Percentiles rank a stretch among this genome's conserved stretches.
Conservation (phyloP, 2,329 filamentous ascomycete species). For the Colletotrichum lentis region DNA sequence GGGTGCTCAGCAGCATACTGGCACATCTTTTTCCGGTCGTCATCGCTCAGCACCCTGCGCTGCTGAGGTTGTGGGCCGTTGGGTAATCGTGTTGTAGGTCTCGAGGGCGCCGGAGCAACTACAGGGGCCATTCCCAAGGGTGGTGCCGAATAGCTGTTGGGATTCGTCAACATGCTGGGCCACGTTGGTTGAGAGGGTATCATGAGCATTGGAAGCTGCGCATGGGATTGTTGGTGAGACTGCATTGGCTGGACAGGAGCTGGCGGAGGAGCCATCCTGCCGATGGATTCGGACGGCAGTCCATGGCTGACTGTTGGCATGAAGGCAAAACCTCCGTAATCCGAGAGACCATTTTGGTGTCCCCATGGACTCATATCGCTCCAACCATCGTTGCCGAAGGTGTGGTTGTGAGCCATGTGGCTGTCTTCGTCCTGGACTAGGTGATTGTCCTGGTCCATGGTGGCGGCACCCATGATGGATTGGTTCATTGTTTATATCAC, state of each 20-base stretch:
- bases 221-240: constrained; percentile 50
- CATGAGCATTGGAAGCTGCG: constrained; percentile 73
- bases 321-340: constrained; percentile 71
- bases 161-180: constrained; percentile 84
- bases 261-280: constrained; percentile 66
- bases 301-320: constrained; percentile 58
- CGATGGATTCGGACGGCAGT: constrained; percentile 60
- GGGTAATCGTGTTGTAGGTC: constrained; percentile 58
- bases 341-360: constrained; percentile 70
- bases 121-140: constrained; percentile 66
- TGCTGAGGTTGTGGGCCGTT: constrained; percentile 67
- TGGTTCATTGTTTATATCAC: constrained; percentile 53
- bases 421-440: constrained; percentile 51
- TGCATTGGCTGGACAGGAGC: constrained; percentile 56
- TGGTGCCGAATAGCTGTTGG: constrained; percentile 69
- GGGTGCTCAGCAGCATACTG: constrained; percentile 91
- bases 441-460: constrained; percentile 58
- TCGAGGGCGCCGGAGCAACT: constrained; percentile 58
- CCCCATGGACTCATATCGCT: constrained; percentile 68
- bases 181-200: constrained; percentile 74
- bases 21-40: constrained; percentile 92
- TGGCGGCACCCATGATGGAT: constrained; percentile 54
- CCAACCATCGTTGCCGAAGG: constrained; percentile 61
- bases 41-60: constrained; percentile 87
- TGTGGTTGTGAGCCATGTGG: constrained; percentile 47